Conservation (phyloP, 768 basidiomycete species). For the Amylocystis lapponica region DNA sequence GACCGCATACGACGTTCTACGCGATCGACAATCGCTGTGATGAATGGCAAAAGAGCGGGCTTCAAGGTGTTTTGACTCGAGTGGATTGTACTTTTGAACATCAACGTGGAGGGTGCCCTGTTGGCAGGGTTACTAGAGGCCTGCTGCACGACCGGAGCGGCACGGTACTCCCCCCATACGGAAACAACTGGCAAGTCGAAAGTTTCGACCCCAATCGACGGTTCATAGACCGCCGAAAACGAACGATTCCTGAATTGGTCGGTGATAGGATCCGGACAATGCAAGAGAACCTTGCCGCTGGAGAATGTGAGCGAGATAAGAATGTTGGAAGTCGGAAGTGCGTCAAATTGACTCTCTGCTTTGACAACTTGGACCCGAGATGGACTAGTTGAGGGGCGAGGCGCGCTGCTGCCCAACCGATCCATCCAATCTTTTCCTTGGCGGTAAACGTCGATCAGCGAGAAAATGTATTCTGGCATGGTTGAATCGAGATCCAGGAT, state of each 20-base stretch:
- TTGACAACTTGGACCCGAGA: no score
- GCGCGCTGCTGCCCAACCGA: constrained; percentile 49
- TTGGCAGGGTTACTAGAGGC: no score
- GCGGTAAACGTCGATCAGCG: constrained; percentile 81
- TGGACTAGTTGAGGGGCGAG: constrained; percentile 31
- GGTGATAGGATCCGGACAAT: constrained; percentile 38
- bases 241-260: not conserved
- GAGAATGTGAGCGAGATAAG: constrained; percentile 68
- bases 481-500: constrained; percentile 78
- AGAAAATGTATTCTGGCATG: constrained; percentile 72
- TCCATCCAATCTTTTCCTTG: constrained; percentile 76
- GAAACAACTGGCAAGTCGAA: constrained; percentile 74
- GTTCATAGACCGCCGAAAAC: constrained; percentile 10
- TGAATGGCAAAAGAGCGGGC: constrained; percentile 80
- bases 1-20: constrained; percentile 68
- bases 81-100: constrained; percentile 86
- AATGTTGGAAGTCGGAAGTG: constrained; percentile 52
- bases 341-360: constrained; percentile 23
- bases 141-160: no score
- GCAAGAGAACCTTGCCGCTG: constrained; percentile 79
- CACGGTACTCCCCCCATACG: constrained; percentile 79
- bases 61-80: constrained; percentile 81
- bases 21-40: constrained; percentile 66
- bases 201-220: constrained; percentile 52
- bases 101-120: constrained; percentile 53